A percentile compares a stretch with the other conserved stretches of the same genome.
phyloP scores from a whole-genome alignment of 176 grass and related monocot species.

The Pharus latifolius region DNA sequence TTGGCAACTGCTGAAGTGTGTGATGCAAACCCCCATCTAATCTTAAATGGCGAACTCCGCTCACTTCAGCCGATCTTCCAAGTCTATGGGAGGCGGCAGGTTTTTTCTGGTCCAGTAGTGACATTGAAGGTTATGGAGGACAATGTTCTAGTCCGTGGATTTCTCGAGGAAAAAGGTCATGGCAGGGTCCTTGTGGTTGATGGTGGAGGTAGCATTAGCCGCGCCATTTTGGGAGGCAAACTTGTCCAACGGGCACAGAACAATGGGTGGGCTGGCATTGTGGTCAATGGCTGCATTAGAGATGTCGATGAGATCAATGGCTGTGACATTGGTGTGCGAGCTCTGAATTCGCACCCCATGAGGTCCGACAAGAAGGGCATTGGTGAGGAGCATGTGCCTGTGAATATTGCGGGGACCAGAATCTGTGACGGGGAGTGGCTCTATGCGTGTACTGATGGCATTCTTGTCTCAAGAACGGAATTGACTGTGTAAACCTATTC shows the following conservation, averaged over 20 bases:
- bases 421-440: conserved; percentile 46
- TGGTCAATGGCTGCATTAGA: conserved; percentile 45
- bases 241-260: conserved; percentile 43
- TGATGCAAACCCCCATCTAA: conserved; percentile 30
- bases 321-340: conserved; percentile 41
- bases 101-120: conserved; percentile 38
- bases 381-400: conserved; percentile 32
- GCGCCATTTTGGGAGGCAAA: conserved; percentile 40
- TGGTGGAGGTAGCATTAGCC: conserved; percentile 40
- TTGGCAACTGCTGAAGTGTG: conserved; percentile 42
- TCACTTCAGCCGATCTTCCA: conserved; percentile 36
- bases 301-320: conserved; percentile 46
- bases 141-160: conserved; percentile 38
- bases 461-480: conserved; percentile 21
- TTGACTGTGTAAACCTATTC: neutral
- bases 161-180: conserved; percentile 38
- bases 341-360: conserved; percentile 30
- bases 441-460: conserved; percentile 28
- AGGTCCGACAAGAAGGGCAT: conserved; percentile 44
- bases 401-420: conserved; percentile 34
- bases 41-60: conserved; percentile 25
- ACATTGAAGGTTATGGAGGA: conserved; percentile 53
- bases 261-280: conserved; percentile 39
- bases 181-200: conserved; percentile 40
- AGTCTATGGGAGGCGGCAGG: conserved; percentile 33